Percentiles rank a stretch among this genome's conserved stretches.
Conservation (phyloP, 108 stramenopile species). For the Cyclotella cryptica region DNA sequence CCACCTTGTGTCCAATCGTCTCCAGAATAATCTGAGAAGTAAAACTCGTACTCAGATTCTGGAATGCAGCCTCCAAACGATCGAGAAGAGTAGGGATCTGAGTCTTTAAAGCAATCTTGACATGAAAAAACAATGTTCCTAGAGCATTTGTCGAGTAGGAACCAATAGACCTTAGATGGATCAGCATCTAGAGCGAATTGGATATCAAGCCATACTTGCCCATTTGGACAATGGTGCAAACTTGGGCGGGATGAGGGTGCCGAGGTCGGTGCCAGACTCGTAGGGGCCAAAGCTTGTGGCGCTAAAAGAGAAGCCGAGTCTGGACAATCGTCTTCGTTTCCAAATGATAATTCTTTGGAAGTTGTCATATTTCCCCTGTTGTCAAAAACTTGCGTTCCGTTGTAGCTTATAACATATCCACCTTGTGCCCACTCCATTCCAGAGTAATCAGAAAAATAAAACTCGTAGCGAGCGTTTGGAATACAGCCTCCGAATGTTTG, state of each 20-base stretch:
- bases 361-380: constrained; percentile 1
- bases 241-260: background rate
- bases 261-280: background rate
- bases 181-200: background rate
- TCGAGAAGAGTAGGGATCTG: background rate
- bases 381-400: background rate
- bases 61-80: constrained; percentile 18
- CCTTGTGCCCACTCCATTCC: constrained; percentile 8
- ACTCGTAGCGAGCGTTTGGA: background rate
- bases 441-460: constrained; percentile 12
- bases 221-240: background rate
- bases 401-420: constrained; percentile 1
- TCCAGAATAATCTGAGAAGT: constrained; percentile 7
- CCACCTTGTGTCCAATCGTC: constrained; percentile 14
- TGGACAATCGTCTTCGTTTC: background rate
- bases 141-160: constrained; percentile 15
- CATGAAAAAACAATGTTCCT: background rate
- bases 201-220: constrained; percentile 5
- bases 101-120: background rate
- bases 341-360: constrained; percentile 3
- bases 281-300: background rate
- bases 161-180: constrained; percentile 7
- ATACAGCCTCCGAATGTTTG: background rate
- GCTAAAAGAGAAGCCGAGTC: background rate
- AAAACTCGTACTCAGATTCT: background rate